phyloP scores from a whole-genome alignment of 768 basidiomycete genomes.

The Collybia nuda region DNA sequence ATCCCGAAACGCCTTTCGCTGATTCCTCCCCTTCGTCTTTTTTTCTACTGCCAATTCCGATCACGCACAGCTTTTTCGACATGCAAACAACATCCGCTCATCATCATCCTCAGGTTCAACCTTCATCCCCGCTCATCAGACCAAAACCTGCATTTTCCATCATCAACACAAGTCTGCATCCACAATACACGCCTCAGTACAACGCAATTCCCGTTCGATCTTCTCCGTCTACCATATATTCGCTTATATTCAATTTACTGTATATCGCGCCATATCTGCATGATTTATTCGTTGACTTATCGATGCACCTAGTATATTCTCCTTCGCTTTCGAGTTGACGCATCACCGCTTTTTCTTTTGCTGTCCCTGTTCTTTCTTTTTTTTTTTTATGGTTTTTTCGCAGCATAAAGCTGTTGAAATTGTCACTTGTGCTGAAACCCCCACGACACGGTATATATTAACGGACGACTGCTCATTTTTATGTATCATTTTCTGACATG shows the following conservation, averaged over 20 bases:
- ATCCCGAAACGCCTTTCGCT: background rate
- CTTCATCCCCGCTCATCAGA: background rate
- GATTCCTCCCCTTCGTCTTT: background rate
- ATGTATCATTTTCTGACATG: no score
- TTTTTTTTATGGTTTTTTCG: no score
- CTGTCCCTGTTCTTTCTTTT: background rate
- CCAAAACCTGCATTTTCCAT: background rate
- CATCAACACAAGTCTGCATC: constrained; percentile 1
- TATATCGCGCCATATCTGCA: constrained; percentile 17
- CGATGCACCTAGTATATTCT: constrained; percentile 3
- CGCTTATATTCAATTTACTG: background rate
- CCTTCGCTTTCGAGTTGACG: constrained; percentile 9
- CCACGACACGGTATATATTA: no score
- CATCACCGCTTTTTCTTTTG: background rate
- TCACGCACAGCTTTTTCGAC: background rate
- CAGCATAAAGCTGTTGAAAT: no score
- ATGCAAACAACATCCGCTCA: background rate
- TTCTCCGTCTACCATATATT: constrained; percentile 4
- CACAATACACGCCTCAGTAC: background rate
- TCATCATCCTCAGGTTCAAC: background rate
- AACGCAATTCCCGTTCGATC: constrained; percentile 3
- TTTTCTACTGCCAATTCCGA: background rate
- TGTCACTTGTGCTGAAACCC: no score
- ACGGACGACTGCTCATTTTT: no score
- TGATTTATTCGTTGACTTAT: constrained; percentile 30